These are phyloP conservation scores for Didymella segeticola DNA, from an alignment of 2,329 filamentous ascomycete species.

Conservation along the genomic window DNA sequence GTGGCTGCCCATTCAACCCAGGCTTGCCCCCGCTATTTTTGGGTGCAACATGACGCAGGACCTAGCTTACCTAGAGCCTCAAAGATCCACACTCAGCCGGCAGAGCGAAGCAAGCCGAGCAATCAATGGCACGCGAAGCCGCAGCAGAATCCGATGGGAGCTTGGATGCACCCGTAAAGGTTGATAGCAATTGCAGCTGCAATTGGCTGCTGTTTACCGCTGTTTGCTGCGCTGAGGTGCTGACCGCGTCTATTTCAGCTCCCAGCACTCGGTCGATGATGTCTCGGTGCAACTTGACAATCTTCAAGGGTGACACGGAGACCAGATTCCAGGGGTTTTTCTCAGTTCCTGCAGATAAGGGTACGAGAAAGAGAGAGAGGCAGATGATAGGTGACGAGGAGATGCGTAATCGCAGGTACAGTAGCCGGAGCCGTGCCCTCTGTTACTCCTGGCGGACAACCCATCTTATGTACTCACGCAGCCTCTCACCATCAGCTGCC, in stretches of 20 bases:
- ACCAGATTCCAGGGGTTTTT: slow-evolving; percentile 7
- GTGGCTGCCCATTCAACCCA: not conserved
- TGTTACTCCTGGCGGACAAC: not conserved
- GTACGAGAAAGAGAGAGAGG: slow-evolving; percentile 5
- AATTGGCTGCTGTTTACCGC: slow-evolving; percentile 45
- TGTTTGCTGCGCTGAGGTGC: slow-evolving; percentile 25
- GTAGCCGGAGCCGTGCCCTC: slow-evolving; percentile 11
- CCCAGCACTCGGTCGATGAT: slow-evolving; percentile 5
- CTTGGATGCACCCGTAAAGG: not conserved
- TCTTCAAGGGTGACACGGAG: slow-evolving; percentile 19
- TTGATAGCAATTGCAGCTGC: slow-evolving; percentile 34
- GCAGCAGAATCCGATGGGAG: not conserved
- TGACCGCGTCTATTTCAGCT: slow-evolving; percentile 7
- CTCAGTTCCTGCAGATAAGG: slow-evolving; percentile 8
- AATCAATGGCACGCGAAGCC: slow-evolving; percentile 2
- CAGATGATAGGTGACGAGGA: not conserved
- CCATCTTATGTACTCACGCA: slow-evolving; percentile 1
- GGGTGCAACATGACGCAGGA: slow-evolving; percentile 25
- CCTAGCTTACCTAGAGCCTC: slow-evolving; percentile 30
- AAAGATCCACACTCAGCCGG: slow-evolving; percentile 16
- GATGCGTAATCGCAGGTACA: not conserved
- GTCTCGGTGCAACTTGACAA: slow-evolving; percentile 28
- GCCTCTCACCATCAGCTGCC: not conserved
- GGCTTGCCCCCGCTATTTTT: slow-evolving; percentile 23
- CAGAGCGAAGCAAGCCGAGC: slow-evolving; percentile 6